phyloP scores from a whole-genome alignment of 495 filamentous ascomycete genomes.

The Daldinia loculata region DNA sequence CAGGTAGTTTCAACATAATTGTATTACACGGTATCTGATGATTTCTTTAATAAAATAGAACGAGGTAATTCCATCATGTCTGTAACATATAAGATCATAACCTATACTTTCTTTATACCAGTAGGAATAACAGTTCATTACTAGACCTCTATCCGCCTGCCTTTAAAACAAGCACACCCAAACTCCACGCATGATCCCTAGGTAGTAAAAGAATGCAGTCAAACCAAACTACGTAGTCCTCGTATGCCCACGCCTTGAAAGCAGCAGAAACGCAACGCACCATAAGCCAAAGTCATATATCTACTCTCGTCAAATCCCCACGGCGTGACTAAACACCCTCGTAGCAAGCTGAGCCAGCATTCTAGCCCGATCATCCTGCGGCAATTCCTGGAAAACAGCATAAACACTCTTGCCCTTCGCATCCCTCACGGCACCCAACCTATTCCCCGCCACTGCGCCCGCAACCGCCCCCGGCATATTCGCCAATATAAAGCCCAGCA shows the following conservation, averaged over 20 bases:
- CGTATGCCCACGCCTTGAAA: background rate
- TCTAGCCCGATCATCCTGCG: slow-evolving; percentile 78
- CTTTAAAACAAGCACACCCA: slow-evolving; percentile 5
- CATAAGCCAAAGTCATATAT: background rate
- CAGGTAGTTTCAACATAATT: too few species aligned
- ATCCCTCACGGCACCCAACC: slow-evolving; percentile 87
- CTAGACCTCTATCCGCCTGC: background rate
- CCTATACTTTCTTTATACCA: background rate
- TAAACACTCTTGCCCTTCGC: slow-evolving; percentile 95
- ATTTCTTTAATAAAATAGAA: too few species aligned
- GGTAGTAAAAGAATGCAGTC: slow-evolving; percentile 4
- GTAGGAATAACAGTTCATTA: background rate
- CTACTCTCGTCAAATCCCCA: slow-evolving; percentile 47
- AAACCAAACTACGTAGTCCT: slow-evolving; percentile 3
- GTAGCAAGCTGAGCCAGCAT: slow-evolving; percentile 78
- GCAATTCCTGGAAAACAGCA: slow-evolving; percentile 85
- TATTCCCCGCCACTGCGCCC: slow-evolving; percentile 91
- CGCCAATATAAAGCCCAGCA: slow-evolving; percentile 92
- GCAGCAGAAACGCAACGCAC: background rate
- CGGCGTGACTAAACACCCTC: slow-evolving; percentile 71
- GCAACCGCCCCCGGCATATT: slow-evolving; percentile 90
- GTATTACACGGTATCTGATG: too few species aligned
- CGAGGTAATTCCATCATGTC: too few species aligned
- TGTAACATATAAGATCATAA: too few species aligned
- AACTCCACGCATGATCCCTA: slow-evolving; percentile 27